These are phyloP conservation scores for Solanum pimpinellifolium DNA, from an alignment of 257 asterid species.

Conservation along the genomic window DNA sequence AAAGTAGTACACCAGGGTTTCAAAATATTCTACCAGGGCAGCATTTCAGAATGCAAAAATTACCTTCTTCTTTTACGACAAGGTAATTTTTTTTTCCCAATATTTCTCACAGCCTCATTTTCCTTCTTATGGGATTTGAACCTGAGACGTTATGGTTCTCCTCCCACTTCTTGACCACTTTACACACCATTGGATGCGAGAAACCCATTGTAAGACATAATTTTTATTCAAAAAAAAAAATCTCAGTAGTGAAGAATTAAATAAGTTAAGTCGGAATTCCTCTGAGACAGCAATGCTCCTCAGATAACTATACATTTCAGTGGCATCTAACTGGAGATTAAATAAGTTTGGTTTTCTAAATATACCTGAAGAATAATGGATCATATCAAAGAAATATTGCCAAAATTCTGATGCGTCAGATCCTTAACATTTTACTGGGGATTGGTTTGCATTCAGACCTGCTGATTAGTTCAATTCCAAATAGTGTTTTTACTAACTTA, in stretches of 20 bases:
- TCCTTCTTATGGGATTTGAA: not conserved
- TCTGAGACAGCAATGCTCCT: not conserved
- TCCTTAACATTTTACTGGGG: not conserved
- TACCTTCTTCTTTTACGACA: not conserved
- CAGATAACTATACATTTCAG: not conserved
- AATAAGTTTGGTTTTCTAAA: not conserved
- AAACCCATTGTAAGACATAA: not conserved
- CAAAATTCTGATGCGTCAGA: not conserved
- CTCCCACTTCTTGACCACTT: not conserved
- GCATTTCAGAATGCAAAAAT: not conserved
- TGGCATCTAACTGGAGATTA: not conserved
- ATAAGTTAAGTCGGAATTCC: not conserved
- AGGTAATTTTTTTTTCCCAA: not conserved
- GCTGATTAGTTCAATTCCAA: not conserved
- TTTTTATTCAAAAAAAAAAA: not conserved
- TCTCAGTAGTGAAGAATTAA: not conserved
- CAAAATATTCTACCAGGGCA: not conserved
- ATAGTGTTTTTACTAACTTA: not conserved
- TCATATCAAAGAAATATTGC: not conserved
- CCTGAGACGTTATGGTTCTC: not conserved
- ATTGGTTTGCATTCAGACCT: not conserved
- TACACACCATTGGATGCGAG: not conserved
- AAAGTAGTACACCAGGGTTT: not conserved
- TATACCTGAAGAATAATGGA: not conserved
- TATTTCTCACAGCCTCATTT: not conserved